Percentiles rank a stretch among this genome's conserved stretches.
Evolutionary conservation across 2,329 filamentous ascomycete species (phyloP).

Genomic region (Exserohilum turcica): DNA sequence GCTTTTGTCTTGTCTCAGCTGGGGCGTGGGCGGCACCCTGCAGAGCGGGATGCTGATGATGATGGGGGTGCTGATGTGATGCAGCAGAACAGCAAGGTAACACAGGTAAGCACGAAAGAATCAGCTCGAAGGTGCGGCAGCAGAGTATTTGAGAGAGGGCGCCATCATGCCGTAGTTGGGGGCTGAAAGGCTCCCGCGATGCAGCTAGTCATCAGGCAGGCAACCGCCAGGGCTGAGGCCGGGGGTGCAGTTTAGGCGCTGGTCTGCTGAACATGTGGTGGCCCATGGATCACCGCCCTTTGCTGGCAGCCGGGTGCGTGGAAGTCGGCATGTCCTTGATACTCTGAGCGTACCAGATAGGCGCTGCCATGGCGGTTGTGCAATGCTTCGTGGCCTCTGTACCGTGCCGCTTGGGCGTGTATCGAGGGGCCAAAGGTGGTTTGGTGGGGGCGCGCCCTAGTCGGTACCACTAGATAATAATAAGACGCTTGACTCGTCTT

Average conservation of each 20-base stretch:
- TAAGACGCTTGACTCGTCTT: slow-evolving; percentile 5
- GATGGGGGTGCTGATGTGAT: slow-evolving; percentile 12
- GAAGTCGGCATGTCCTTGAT: slow-evolving; percentile 15
- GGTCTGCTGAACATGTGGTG: slow-evolving; percentile 28
- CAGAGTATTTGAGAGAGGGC: slow-evolving; percentile 28
- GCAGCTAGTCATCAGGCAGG: slow-evolving; percentile 40
- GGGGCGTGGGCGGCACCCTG: slow-evolving; percentile 14
- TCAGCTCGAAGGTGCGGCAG: slow-evolving; percentile 23
- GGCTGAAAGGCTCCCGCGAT: slow-evolving; percentile 31
- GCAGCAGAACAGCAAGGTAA: slow-evolving; percentile 23
- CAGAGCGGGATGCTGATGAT: slow-evolving; percentile 22
- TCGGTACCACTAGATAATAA: slow-evolving; percentile 7
- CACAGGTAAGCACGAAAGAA: slow-evolving; percentile 17
- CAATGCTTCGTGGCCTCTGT: slow-evolving; percentile 2
- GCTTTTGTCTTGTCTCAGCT: slow-evolving; percentile 15
- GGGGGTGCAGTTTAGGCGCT: slow-evolving; percentile 17
- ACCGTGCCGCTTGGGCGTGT: slow-evolving; percentile 3
- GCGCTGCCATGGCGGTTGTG: slow-evolving; percentile 8
- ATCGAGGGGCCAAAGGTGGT: slow-evolving; percentile 6
- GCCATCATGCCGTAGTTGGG: slow-evolving; percentile 22
- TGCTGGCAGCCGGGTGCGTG: slow-evolving; percentile 10
- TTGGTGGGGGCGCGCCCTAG: slow-evolving; percentile 13
- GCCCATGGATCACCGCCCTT: slow-evolving; percentile 5
- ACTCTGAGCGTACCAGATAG: neutral
- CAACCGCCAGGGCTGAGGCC: slow-evolving; percentile 28